Base-by-base conservation (phyloP, 345 rosid species). In the Pseudoturritis turrita region DNA sequence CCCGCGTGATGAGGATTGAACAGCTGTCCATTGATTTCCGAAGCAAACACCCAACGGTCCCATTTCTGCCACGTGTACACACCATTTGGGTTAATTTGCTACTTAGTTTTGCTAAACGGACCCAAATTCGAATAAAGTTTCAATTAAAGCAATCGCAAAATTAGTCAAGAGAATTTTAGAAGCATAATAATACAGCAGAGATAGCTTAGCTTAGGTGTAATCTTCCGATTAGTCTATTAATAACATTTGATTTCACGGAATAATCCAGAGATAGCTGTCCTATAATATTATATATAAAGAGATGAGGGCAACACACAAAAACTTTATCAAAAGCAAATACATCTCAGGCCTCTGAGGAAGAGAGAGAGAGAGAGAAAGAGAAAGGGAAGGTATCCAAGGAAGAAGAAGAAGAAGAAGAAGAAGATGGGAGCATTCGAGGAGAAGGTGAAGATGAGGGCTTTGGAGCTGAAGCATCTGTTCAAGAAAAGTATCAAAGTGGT, bases 401-500 rank as follows among this genome's bases (percentile, higher is more conserved):
- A 26, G 23, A 49, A 35, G 18, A 33, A 25, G 65, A n/a, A n/a
- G 47, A 40, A 26, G 23, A 49, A 35, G 18, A 21, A 52, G 54
- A 67, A 51, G 33, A 87, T 87, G 97, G 91, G 81, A 39, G 88
- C 89, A 6, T 89, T 94, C 43, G 96, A 91, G 88, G 76, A 84
- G 10, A 84, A 87, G 80, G 86, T 94, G 87, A 94, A 89, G 87
- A 79, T 71, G 73, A 84, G 93, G 78, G 96, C 96, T 18, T 65
- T 35, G 47, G 93, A 78, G 80, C 88, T 94, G 47, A 86, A 81
- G 81, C 55, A 69, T 51, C 60, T 88, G 0, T 76, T 91, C 73
- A 81, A 87, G 83, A 91, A 84, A 68, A 86, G 99, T 0, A 78
- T 89, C 43, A 94, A 80, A 89, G 79, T 89, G 43, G 88, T 94